Conservation (phyloP, 345 rosid species). For the Trapa incisa region DNA sequence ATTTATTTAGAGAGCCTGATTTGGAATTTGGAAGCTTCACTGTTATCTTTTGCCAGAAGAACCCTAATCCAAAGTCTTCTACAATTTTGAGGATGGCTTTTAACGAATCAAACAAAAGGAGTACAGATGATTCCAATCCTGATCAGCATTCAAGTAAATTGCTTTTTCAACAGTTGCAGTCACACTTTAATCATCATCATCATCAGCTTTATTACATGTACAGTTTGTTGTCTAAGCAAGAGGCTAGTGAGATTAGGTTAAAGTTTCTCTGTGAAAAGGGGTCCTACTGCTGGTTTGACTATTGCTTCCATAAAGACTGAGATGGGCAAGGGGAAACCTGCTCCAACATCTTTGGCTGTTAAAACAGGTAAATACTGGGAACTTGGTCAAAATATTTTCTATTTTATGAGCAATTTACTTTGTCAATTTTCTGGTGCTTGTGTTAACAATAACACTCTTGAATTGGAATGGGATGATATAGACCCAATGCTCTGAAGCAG, state of each 20-base stretch:
- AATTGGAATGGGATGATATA: constrained; percentile 33
- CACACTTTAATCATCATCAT: constrained; percentile 77
- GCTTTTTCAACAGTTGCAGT: constrained; percentile 92
- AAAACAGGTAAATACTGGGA: constrained; percentile 36
- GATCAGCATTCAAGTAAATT: constrained; percentile 80
- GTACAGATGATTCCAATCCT: constrained; percentile 42
- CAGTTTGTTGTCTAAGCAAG: constrained; percentile 69
- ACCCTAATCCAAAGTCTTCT: constrained; percentile 60
- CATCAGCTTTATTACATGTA: constrained; percentile 72
- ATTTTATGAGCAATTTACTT: not conserved
- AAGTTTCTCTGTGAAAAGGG: constrained; percentile 67
- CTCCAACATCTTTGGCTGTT: constrained; percentile 32
- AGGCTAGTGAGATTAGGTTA: constrained; percentile 80
- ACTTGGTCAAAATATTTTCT: not conserved
- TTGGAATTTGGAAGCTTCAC: constrained; percentile 86
- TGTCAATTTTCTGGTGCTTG: not conserved
- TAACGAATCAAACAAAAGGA: constrained; percentile 60
- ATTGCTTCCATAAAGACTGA: constrained; percentile 88
- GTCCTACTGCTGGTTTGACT: constrained; percentile 66
- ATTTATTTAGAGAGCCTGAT: constrained; percentile 92
- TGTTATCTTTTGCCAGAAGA: constrained; percentile 56
- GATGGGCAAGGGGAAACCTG: constrained; percentile 54
- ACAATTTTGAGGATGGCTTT: constrained; percentile 73
- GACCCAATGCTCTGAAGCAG: constrained; percentile 49
- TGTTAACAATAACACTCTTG: not conserved